These are phyloP conservation scores for Lachnellula occidentalis DNA, from an alignment of 2,329 filamentous ascomycete species.

Conservation along the genomic window DNA sequence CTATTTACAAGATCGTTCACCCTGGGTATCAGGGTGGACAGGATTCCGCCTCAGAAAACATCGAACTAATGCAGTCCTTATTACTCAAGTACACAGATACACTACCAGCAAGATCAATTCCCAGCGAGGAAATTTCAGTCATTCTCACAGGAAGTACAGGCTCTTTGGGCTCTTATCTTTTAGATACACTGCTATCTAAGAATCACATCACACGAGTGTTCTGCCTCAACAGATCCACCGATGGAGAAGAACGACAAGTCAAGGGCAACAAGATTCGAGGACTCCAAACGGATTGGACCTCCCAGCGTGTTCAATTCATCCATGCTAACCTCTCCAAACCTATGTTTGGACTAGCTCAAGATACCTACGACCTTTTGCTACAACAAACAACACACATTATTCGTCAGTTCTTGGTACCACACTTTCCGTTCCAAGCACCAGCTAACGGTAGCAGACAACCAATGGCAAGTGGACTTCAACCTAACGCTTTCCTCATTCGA, in stretches of 20 bases:
- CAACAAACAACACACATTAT: constrained; percentile 35
- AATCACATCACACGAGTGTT: constrained; percentile 37
- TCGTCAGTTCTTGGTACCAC: neutral
- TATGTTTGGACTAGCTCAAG: constrained; percentile 41
- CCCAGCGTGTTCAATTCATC: constrained; percentile 41
- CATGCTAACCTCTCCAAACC: constrained; percentile 42
- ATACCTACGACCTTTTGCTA: constrained; percentile 7
- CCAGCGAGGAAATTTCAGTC: constrained; percentile 8
- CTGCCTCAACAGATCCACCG: constrained; percentile 39
- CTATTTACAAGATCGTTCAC: neutral
- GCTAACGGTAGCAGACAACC: constrained; percentile 30
- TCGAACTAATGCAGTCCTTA: constrained; percentile 6
- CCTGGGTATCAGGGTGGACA: too few species aligned
- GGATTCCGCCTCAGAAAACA: neutral
- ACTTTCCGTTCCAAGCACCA: neutral
- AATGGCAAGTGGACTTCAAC: constrained; percentile 37
- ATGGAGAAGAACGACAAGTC: constrained; percentile 37
- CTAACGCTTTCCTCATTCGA: constrained; percentile 31
- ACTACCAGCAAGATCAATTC: constrained; percentile 2
- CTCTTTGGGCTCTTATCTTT: constrained; percentile 42
- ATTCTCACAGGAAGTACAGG: constrained; percentile 45
- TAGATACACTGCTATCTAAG: constrained; percentile 33
- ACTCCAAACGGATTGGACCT: constrained; percentile 24
- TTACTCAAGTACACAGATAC: constrained; percentile 8
- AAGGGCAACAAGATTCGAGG: constrained; percentile 35